phyloP scores from a whole-genome alignment of 129 eudicot species.

The Deinandra increscens region DNA sequence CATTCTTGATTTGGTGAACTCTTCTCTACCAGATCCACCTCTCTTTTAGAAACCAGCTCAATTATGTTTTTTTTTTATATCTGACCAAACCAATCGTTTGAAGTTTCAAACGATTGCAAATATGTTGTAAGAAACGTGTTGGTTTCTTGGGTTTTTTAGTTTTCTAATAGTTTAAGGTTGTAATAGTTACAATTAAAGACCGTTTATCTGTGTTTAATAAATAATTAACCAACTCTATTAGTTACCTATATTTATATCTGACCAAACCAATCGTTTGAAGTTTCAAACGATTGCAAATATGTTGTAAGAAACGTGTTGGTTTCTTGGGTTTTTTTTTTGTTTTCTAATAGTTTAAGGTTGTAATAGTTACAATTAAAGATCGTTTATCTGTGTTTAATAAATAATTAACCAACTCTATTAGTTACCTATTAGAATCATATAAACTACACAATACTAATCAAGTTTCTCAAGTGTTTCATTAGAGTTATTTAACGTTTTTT shows the following conservation, averaged over 20 bases:
- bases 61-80: not conserved
- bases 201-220: not conserved
- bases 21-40: conserved; percentile 72
- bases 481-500: no score
- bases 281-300: conserved; percentile 23
- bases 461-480: no score
- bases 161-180: conserved; percentile 22
- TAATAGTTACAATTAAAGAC: conserved; percentile 17
- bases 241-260: conserved; percentile 13
- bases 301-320: conserved; percentile 28
- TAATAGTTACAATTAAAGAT: conserved; percentile 17
- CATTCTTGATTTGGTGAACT: conserved; percentile 50
- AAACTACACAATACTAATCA: no score
- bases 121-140: conserved; percentile 30
- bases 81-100: conserved; percentile 26
- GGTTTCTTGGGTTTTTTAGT: conserved; percentile 9
- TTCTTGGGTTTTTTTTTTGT: conserved; percentile 10
- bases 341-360: conserved; percentile 22
- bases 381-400: not conserved
- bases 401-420: no score
- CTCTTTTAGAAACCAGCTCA: conserved; percentile 20
- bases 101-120: conserved; percentile 20
- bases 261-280: conserved; percentile 25
- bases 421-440: no score
- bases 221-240: no score